Evolutionary conservation across 2,329 filamentous ascomycete species (phyloP), one percentile per base, ranked within the genome.

Genomic region (Knoxdaviesia proteae): DNA sequence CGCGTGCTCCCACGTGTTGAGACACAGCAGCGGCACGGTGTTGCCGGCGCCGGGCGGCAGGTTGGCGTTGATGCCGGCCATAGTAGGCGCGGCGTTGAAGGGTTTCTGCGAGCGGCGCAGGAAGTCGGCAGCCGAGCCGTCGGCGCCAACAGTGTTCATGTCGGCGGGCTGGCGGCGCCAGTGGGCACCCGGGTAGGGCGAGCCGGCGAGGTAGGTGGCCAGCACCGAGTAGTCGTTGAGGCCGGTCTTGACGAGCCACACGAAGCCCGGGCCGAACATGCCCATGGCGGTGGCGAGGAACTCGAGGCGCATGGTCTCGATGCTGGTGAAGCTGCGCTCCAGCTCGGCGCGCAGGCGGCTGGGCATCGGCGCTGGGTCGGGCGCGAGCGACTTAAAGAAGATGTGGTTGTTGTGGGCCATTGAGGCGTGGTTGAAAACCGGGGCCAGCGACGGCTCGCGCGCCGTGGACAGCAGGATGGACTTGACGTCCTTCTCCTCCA

Each of bases 251-350:
- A 94, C 82, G 47, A 98, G 77, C 90, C 90, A 98, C 56, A 96
- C 81, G 62, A 92, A 96, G 49, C 90, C 90, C 0, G 88, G 87
- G 43, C 88, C 90, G 64, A 98, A 96, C 86, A 96, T 94, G 63
- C 77, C 72, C 50, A 74, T 69, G 45, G 88, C 88, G 36, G 80
- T 92, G 49, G 77, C 66, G 54, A 90, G 61, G 60, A 98, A 77
- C 57, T 90, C 82, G 51, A 69, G 68, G 56, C 77, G 77, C 46
- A 98, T 74, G 32, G 81, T 87, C 49, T 92, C 80, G 52, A 92
- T 65, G 52, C 79, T 84, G 55, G 80, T 80, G 65, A 94, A 96
- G 53, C 75, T 75, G 50, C 65, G 62, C 52, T 72, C 65, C 51
- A 96, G 74, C 44, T 71, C 67, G 45, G 55, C 50, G 52, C 65